Base-by-base conservation (phyloP, 768 basidiomycete genomes). In the Auriscalpium orientale region DNA sequence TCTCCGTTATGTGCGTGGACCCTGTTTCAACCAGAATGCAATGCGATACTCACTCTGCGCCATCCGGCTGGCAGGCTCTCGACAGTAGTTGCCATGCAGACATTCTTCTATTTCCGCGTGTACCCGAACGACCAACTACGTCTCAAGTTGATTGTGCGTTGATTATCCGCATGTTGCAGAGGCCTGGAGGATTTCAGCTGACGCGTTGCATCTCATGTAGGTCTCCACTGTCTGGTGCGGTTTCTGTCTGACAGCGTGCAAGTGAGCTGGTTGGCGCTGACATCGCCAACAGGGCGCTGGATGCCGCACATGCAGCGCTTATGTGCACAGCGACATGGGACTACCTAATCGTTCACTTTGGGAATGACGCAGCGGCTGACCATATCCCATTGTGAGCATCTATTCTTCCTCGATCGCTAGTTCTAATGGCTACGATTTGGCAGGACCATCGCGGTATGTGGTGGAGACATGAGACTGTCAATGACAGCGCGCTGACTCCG, bases 281-380 rank as follows among this genome's bases (percentile, higher is more conserved):
- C 43, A n/a, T 35, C 0, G 45, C n/a, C 8, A 35, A 12, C 34
- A 59, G 56, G 50, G 38, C 51, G 18, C 49, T 54, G 34, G 58
- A 61, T 21, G 2, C 28, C 16, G 43, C 35, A 15, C 54, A 61
- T 15, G 22, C 57, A 13, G 48, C 45, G n/a, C 43, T 56, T 15
- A 56, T 55, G n/a, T 52, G 38, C 44, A 44, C 47, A 33, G 46
- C 54, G 15, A 56, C 49, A 16, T 59, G 58, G 58, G 38, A 59
- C 3, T 59, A 51, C 44, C 36, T 59, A 10, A 37, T 59, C 13
- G 18, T 56, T n/a, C 28, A 51, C 46, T 59, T 55, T 10, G 55
- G 58, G 7, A 45, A 56, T 22, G 36, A 38, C 9, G 46, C 18
- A 8, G 21, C 50, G 18, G 28, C 36, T 4, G 51, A 55, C 43